These are phyloP conservation scores for Fusarium lyarnte DNA, from an alignment of 2,329 filamentous ascomycete species.

Conservation along the genomic window DNA sequence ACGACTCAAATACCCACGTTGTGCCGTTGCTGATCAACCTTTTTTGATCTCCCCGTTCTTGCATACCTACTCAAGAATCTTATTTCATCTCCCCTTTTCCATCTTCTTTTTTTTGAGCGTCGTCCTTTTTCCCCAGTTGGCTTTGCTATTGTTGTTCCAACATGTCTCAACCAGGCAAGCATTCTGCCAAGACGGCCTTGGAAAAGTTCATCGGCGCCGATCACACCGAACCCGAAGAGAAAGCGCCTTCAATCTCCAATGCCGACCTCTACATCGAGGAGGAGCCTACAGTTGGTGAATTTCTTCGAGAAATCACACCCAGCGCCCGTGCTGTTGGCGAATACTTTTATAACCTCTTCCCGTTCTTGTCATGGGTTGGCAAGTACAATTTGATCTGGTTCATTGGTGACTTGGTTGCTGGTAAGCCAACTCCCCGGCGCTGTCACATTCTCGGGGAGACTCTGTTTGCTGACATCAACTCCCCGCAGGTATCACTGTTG, in stretches of 20 bases:
- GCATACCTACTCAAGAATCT: background rate
- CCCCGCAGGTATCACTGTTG: slow-evolving; percentile 55
- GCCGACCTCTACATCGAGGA: slow-evolving; percentile 52
- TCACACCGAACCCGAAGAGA: slow-evolving; percentile 45
- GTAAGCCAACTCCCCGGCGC: slow-evolving; percentile 40
- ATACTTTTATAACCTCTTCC: slow-evolving; percentile 57
- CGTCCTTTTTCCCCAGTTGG: background rate
- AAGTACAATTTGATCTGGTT: slow-evolving; percentile 61
- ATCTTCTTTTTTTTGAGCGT: slow-evolving; percentile 1
- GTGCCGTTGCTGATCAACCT: slow-evolving; percentile 11
- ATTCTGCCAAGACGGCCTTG: slow-evolving; percentile 39
- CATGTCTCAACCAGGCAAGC: slow-evolving; percentile 35
- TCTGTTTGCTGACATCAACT: slow-evolving; percentile 32
- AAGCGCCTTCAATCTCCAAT: slow-evolving; percentile 49
- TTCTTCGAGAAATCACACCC: slow-evolving; percentile 51
- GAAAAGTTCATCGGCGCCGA: slow-evolving; percentile 49
- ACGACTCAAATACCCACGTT: slow-evolving; percentile 28
- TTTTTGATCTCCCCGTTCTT: slow-evolving; percentile 29
- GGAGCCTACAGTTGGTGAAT: slow-evolving; percentile 56
- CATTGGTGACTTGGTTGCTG: slow-evolving; percentile 57
- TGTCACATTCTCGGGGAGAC: background rate
- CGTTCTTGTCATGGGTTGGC: slow-evolving; percentile 60
- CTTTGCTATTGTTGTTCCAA: background rate
- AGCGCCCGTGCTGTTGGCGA: slow-evolving; percentile 41
- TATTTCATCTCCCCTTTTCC: background rate